Conservation (phyloP, 768 basidiomycete genomes). For the Saitozyma podzolica region DNA sequence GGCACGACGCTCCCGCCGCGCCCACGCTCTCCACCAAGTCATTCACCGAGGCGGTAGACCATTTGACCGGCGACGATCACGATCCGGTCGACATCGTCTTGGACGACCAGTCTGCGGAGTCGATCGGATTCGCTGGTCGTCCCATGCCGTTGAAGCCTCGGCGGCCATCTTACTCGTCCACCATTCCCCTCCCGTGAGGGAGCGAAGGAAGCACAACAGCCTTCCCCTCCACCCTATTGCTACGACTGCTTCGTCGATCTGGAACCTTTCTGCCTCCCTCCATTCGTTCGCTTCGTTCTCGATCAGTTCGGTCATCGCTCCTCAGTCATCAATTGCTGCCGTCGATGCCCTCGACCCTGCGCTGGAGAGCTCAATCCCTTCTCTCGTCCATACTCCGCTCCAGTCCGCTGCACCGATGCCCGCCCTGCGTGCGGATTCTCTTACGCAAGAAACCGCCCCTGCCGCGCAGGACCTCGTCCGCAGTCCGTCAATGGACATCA, state of each 20-base stretch:
- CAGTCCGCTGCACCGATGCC: too few species aligned
- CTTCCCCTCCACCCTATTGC: slow-evolving; percentile 19
- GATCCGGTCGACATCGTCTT: slow-evolving; percentile 24
- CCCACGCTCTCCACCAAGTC: slow-evolving; percentile 44
- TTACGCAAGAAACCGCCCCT: too few species aligned
- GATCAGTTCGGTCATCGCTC: slow-evolving; percentile 25
- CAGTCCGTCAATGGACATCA: too few species aligned
- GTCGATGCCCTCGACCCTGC: too few species aligned
- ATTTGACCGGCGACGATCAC: slow-evolving; percentile 22
- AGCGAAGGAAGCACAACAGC: neutral
- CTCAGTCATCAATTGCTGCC: slow-evolving; percentile 7
- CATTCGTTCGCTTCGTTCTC: slow-evolving; percentile 39
- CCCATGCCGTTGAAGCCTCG: slow-evolving; percentile 3
- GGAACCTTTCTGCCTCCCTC: slow-evolving; percentile 37
- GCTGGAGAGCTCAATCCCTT: too few species aligned
- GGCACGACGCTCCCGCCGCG: slow-evolving; percentile 1
- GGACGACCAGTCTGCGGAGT: slow-evolving; percentile 32
- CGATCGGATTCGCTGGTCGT: slow-evolving; percentile 17
- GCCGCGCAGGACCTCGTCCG: too few species aligned
- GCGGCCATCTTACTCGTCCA: too few species aligned
- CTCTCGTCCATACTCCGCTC: too few species aligned
- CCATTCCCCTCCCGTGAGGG: slow-evolving; percentile 2
- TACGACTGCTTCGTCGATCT: slow-evolving; percentile 28
- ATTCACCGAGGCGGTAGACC: slow-evolving; percentile 38
- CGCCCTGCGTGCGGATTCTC: too few species aligned